A percentile compares a stretch with the other conserved stretches of the same genome.
These are phyloP conservation scores for Eustoma russellianum DNA, from an alignment of 257 asterid genomes.

Conservation along the genomic window DNA sequence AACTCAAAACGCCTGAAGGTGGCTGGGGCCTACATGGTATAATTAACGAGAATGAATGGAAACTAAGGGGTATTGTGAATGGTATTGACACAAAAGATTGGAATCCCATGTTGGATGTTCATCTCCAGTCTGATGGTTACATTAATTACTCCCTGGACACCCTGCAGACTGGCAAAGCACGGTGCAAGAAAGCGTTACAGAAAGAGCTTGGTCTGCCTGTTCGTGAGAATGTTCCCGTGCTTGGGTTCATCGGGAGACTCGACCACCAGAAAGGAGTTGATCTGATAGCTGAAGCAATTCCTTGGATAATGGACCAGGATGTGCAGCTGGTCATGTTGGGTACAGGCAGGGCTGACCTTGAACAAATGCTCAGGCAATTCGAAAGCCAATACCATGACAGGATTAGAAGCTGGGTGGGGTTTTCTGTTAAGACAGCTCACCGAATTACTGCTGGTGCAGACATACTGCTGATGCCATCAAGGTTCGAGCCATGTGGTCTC, in stretches of 20 bases:
- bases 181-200: slow-evolving; percentile 81
- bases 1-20: slow-evolving; percentile 76
- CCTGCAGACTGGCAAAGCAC: slow-evolving; percentile 53
- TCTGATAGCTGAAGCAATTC: slow-evolving; percentile 76
- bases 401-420: slow-evolving; percentile 91
- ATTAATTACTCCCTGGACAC: slow-evolving; percentile 77
- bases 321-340: slow-evolving; percentile 91
- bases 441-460: slow-evolving; percentile 88
- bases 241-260: slow-evolving; percentile 90
- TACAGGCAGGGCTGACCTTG: slow-evolving; percentile 73
- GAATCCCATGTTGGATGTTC: slow-evolving; percentile 69
- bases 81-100: slow-evolving; percentile 90
- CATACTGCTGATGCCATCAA: slow-evolving; percentile 83
- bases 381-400: slow-evolving; percentile 51
- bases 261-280: slow-evolving; percentile 91
- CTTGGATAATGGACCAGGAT: slow-evolving; percentile 87
- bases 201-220: slow-evolving; percentile 77
- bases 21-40: slow-evolving; percentile 93
- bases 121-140: slow-evolving; percentile 70
- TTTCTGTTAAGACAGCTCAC: slow-evolving; percentile 77
- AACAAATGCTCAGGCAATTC: slow-evolving; percentile 47
- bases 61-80: slow-evolving; percentile 74
- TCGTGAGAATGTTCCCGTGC: slow-evolving; percentile 50
- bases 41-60: slow-evolving; percentile 75
- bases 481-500: slow-evolving; percentile 95